Evolutionary conservation across 106 monocot genomes (phyloP).

Genomic region (Xerophyta viscosa): DNA sequence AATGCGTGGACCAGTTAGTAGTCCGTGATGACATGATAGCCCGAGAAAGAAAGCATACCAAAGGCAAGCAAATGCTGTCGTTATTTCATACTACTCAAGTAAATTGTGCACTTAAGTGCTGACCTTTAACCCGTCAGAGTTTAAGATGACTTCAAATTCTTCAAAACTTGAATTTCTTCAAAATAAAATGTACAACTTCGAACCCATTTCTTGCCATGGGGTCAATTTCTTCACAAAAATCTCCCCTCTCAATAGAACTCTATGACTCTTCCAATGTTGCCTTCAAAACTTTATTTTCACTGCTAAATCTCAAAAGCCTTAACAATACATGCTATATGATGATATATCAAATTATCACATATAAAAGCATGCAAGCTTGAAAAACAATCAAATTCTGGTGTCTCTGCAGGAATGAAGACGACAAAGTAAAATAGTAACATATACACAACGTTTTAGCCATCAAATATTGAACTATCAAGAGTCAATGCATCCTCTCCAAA

Average conservation of each 20-base stretch:
- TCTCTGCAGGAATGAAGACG: too few relatives aligned
- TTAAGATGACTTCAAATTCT: constrained; percentile 80
- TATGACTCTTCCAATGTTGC: constrained; percentile 59
- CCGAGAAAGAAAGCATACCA: constrained; percentile 6
- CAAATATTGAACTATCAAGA: too few relatives aligned
- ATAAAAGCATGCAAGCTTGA: too few relatives aligned
- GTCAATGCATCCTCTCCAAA: too few relatives aligned
- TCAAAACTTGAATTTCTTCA: constrained; percentile 89
- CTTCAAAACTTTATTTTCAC: constrained; percentile 70
- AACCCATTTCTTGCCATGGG: constrained; percentile 58
- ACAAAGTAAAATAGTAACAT: too few relatives aligned
- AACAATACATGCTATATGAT: constrained; percentile 35
- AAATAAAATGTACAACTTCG: constrained; percentile 51
- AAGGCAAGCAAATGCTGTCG: constrained; percentile 1
- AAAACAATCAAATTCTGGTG: too few relatives aligned
- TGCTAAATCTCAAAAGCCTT: constrained; percentile 67
- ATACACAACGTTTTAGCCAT: too few relatives aligned
- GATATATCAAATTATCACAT: too few relatives aligned
- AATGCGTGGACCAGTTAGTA: too few relatives aligned
- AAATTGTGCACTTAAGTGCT: constrained; percentile 64
- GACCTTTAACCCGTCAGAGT: constrained; percentile 70
- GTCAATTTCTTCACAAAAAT: constrained; percentile 56
- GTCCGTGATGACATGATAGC: too few relatives aligned
- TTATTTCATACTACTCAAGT: constrained; percentile 34
- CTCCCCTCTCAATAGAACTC: constrained; percentile 71